phyloP scores from a whole-genome alignment of 768 basidiomycete genomes.

The Agaricus blazei region DNA sequence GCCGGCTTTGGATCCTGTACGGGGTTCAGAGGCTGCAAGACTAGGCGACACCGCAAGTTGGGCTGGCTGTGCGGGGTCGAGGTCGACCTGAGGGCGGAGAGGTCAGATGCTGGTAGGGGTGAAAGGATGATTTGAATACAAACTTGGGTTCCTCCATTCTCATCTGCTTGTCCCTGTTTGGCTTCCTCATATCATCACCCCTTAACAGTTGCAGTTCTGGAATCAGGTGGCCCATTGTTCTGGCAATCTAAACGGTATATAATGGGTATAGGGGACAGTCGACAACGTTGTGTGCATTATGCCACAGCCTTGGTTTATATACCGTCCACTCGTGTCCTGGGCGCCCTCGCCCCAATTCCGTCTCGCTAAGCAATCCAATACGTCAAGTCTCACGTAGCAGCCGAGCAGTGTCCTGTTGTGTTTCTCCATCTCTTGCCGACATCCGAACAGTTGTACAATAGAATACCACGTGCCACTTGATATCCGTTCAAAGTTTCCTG shows the following conservation, averaged over 20 bases:
- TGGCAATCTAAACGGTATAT: background rate
- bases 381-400: no score
- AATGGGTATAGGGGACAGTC: background rate
- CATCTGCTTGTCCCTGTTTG: constrained; percentile 19
- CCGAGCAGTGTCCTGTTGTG: no score
- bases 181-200: constrained; percentile 11
- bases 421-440: no score
- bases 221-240: constrained; percentile 1
- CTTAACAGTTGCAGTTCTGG: constrained; percentile 9
- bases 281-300: background rate
- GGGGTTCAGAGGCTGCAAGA: background rate
- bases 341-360: background rate
- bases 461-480: no score
- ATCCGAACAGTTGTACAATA: no score
- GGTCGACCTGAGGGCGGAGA: background rate
- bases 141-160: constrained; percentile 12
- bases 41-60: background rate
- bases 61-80: background rate
- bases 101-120: constrained; percentile 8
- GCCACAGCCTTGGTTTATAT: background rate
- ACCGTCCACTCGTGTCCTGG: background rate
- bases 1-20: background rate
- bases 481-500: no score
- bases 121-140: constrained; percentile 11
- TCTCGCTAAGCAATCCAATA: no score